phyloP scores from a whole-genome alignment of 1,139 yeast genomes.

The Kodamaea sp. region DNA sequence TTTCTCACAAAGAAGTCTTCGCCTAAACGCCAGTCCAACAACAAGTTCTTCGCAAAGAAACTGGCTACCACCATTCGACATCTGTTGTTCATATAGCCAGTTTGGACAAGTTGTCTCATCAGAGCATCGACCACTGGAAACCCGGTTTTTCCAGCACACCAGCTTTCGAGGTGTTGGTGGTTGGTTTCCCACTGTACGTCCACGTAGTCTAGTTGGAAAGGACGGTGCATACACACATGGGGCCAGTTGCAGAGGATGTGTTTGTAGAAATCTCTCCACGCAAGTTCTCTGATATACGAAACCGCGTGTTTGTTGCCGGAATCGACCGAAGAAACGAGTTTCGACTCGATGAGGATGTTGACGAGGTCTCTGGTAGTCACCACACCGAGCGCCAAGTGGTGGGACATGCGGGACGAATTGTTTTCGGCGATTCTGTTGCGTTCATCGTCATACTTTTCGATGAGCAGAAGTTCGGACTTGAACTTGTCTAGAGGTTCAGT shows the following conservation, averaged over 20 bases:
- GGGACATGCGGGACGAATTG: constrained; percentile 45
- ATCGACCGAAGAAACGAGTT: constrained; percentile 18
- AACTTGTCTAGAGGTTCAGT: constrained; percentile 34
- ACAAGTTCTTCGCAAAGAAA: constrained; percentile 51
- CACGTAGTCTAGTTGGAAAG: constrained; percentile 44
- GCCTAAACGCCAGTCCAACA: constrained; percentile 58
- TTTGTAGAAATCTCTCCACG: constrained; percentile 60
- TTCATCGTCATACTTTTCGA: constrained; percentile 19
- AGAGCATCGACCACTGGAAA: constrained; percentile 58
- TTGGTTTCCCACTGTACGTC: constrained; percentile 45
- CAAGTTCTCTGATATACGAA: constrained; percentile 46
- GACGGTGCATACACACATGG: constrained; percentile 49
- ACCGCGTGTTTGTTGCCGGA: constrained; percentile 28
- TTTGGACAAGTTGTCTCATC: constrained; percentile 51
- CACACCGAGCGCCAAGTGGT: constrained; percentile 48
- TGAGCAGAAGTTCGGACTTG: constrained; percentile 6
- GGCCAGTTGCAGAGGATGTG: constrained; percentile 54
- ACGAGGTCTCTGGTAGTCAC: constrained; percentile 45
- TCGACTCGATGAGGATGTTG: constrained; percentile 15
- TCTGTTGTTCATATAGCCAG: constrained; percentile 56
- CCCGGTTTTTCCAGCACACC: constrained; percentile 58
- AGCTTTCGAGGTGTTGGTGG: constrained; percentile 36
- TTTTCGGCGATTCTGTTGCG: constrained; percentile 29
- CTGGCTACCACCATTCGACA: constrained; percentile 56
- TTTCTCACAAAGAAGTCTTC: constrained; percentile 51